Percentiles rank a stretch among this genome's conserved stretches.
Conservation (phyloP, 1,284 basidiomycete genomes). For the Boletellus deceptivus region DNA sequence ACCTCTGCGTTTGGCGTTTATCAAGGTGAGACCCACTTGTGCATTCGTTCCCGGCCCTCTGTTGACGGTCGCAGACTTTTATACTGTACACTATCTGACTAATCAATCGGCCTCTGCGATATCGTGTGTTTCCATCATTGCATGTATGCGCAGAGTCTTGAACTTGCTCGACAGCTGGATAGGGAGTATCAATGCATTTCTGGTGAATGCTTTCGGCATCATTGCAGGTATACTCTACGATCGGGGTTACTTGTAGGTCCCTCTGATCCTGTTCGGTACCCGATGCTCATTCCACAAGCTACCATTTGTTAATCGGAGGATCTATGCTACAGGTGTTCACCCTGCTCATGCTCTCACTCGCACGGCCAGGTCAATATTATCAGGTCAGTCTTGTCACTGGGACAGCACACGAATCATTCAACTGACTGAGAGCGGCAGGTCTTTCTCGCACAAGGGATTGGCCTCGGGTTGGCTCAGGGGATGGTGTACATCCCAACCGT, state of each 20-base stretch:
- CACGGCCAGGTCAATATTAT: constrained; percentile 25
- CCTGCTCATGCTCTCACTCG: constrained; percentile 32
- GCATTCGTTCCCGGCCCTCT: neutral
- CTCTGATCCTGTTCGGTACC: neutral
- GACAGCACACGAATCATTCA: neutral
- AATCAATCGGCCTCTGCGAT: constrained; percentile 28
- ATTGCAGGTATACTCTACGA: constrained; percentile 27
- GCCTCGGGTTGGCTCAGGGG: constrained; percentile 33
- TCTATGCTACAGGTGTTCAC: constrained; percentile 24
- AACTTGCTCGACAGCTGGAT: constrained; percentile 27
- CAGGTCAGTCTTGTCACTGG: constrained; percentile 15
- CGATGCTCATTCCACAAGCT: constrained; percentile 14
- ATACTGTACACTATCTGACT: constrained; percentile 31
- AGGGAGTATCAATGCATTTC: constrained; percentile 29
- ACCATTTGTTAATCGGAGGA: constrained; percentile 30
- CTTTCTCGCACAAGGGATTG: constrained; percentile 36
- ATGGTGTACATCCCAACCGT: constrained; percentile 31
- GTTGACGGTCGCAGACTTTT: constrained; percentile 23
- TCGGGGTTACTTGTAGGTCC: constrained; percentile 33
- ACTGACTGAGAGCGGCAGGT: constrained; percentile 19
- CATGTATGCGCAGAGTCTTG: neutral
- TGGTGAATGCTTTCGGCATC: constrained; percentile 7
- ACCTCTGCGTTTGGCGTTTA: constrained; percentile 28
- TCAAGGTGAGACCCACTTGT: constrained; percentile 23
- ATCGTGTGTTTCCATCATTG: constrained; percentile 22